phyloP scores from a whole-genome alignment of 1,139 yeast species.

The Starmera stellimalicola region DNA sequence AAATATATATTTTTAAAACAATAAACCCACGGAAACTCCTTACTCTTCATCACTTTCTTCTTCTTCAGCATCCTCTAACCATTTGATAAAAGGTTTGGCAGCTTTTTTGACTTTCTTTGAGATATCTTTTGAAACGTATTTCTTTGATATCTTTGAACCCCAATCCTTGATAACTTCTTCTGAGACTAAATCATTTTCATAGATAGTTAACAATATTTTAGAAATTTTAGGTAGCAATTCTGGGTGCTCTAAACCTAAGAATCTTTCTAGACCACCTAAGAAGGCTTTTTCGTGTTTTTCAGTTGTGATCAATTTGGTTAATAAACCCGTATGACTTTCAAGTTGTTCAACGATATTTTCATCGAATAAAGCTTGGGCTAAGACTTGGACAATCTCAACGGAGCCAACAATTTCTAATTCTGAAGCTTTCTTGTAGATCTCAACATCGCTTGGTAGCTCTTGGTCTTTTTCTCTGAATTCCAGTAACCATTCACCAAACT shows the following conservation, averaged over 20 bases:
- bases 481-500: constrained; percentile 87
- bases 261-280: constrained; percentile 92
- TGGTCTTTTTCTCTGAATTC: constrained; percentile 46
- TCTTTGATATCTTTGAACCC: constrained; percentile 91
- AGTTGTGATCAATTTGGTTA: constrained; percentile 63
- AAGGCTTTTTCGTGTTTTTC: constrained; percentile 74
- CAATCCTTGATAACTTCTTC: constrained; percentile 77
- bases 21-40: background rate
- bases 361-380: constrained; percentile 84
- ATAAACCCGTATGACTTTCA: constrained; percentile 69
- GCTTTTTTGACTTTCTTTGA: constrained; percentile 94
- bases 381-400: constrained; percentile 78
- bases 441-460: constrained; percentile 72
- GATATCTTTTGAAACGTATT: constrained; percentile 85
- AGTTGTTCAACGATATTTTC: constrained; percentile 69
- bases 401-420: constrained; percentile 68
- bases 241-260: constrained; percentile 75
- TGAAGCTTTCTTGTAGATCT: constrained; percentile 80
- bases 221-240: constrained; percentile 70
- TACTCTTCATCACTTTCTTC: constrained; percentile 43
- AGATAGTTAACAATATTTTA: constrained; percentile 69
- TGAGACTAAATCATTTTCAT: constrained; percentile 73
- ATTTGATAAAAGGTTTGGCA: constrained; percentile 87
- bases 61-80: constrained; percentile 93
- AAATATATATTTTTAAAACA: background rate